Evolutionary conservation across 441 rosid species (phyloP).

Genomic region (Populus hybrid): DNA sequence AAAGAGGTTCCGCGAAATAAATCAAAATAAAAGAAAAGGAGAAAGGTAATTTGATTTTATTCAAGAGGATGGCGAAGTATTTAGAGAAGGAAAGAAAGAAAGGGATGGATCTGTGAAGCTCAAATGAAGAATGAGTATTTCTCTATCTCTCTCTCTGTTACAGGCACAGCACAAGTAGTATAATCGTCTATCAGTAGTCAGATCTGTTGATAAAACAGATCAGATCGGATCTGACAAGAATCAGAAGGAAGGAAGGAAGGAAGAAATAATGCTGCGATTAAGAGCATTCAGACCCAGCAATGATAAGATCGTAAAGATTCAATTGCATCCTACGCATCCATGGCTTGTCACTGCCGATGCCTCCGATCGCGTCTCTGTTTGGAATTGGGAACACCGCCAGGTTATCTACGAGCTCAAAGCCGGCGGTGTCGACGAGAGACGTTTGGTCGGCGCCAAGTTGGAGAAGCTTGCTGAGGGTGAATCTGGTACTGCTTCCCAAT

Average conservation of each 20-base stretch:
- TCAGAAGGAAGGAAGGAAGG: constrained; percentile 9
- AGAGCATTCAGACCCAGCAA: constrained; percentile 71
- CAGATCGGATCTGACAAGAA: constrained; percentile 6
- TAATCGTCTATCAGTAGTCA: neutral
- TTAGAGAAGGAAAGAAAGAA: neutral
- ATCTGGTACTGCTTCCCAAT: constrained; percentile 40
- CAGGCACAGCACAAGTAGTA: neutral
- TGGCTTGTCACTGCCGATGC: constrained; percentile 95
- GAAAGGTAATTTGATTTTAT: no score
- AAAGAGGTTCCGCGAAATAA: no score
- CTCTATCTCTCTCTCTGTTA: no score
- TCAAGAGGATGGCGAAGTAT: no score
- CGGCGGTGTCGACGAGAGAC: constrained; percentile 96
- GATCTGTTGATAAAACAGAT: constrained; percentile 4
- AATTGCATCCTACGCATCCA: constrained; percentile 92
- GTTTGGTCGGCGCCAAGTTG: constrained; percentile 92
- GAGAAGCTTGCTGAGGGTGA: constrained; percentile 99
- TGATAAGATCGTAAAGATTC: constrained; percentile 87
- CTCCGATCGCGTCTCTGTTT: constrained; percentile 81
- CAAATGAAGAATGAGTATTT: neutral
- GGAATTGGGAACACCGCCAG: constrained; percentile 99
- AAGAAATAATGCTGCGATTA: constrained; percentile 56
- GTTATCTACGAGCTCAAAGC: constrained; percentile 91
- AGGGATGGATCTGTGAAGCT: neutral
- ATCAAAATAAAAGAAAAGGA: no score